Conservation (phyloP, 768 basidiomycete species). For the Mycena metata region DNA sequence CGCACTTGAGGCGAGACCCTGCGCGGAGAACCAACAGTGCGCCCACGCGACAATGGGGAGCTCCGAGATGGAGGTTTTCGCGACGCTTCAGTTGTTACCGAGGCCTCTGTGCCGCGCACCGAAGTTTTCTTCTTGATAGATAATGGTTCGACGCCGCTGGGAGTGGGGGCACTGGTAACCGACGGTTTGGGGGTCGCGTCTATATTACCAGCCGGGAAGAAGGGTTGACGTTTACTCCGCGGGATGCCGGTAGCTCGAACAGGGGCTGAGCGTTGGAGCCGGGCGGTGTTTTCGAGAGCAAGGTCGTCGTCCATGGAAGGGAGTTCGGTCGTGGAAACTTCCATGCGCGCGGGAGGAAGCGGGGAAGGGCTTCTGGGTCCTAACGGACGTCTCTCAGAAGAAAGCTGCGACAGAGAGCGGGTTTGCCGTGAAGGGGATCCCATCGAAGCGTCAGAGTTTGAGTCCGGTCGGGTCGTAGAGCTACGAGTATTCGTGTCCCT, state of each 20-base stretch:
- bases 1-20: conserved; percentile 68
- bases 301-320: conserved; percentile 63
- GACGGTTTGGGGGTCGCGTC: conserved; percentile 67
- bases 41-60: conserved; percentile 66
- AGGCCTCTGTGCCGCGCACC: conserved; percentile 59
- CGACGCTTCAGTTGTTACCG: conserved; percentile 53
- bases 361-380: conserved; percentile 87
- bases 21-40: conserved; percentile 63
- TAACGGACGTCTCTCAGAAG: conserved; percentile 71
- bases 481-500: conserved; percentile 54
- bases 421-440: conserved; percentile 54
- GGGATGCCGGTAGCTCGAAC: conserved; percentile 66
- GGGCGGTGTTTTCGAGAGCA: conserved; percentile 54
- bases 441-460: conserved; percentile 53
- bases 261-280: conserved; percentile 43
- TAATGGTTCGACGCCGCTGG: conserved; percentile 75
- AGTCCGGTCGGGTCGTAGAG: conserved; percentile 60
- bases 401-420: conserved; percentile 61
- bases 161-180: conserved; percentile 49
- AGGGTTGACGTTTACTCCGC: conserved; percentile 79
- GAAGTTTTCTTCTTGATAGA: conserved; percentile 90
- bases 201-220: conserved; percentile 65
- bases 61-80: conserved; percentile 60
- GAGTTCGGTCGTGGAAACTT: conserved; percentile 48
- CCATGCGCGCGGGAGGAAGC: conserved; percentile 59